Conservation (phyloP, 1,284 basidiomycete species). For the Cryptococcus sp. region DNA sequence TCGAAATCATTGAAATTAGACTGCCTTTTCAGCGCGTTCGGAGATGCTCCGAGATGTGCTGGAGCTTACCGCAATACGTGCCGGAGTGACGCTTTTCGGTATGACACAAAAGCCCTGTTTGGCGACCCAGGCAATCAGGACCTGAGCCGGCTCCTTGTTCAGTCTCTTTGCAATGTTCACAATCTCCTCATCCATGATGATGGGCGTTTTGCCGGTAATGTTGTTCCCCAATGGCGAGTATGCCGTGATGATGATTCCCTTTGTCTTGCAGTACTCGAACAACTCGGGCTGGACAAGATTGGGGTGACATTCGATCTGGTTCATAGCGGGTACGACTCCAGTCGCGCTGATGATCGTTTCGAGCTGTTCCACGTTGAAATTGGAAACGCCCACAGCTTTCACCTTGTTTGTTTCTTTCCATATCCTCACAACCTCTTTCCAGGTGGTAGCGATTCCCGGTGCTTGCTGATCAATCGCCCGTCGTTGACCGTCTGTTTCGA, state of each 20-base stretch:
- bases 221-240: conserved; percentile 77
- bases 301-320: conserved; percentile 83
- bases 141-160: conserved; percentile 59
- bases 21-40: conserved; percentile 13
- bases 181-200: conserved; percentile 50
- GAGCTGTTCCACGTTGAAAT: conserved; percentile 66
- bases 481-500: conserved; percentile 5
- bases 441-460: conserved; percentile 25
- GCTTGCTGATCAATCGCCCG: conserved; percentile 24
- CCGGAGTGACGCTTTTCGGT: conserved; percentile 59
- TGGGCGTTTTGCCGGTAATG: conserved; percentile 33
- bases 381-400: conserved; percentile 58
- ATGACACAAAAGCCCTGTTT: conserved; percentile 63
- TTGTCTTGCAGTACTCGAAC: conserved; percentile 52
- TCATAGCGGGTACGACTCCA: conserved; percentile 67
- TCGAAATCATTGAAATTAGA: conserved; percentile 67
- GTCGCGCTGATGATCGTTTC: conserved; percentile 67
- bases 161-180: conserved; percentile 57
- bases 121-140: conserved; percentile 65
- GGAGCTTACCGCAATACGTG: conserved; percentile 46
- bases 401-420: conserved; percentile 39
- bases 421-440: conserved; percentile 44
- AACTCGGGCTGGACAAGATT: conserved; percentile 42
- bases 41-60: not conserved
- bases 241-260: conserved; percentile 73